Base-by-base conservation (phyloP, 208 protist genomes). In the Leishmania mexicana region DNA sequence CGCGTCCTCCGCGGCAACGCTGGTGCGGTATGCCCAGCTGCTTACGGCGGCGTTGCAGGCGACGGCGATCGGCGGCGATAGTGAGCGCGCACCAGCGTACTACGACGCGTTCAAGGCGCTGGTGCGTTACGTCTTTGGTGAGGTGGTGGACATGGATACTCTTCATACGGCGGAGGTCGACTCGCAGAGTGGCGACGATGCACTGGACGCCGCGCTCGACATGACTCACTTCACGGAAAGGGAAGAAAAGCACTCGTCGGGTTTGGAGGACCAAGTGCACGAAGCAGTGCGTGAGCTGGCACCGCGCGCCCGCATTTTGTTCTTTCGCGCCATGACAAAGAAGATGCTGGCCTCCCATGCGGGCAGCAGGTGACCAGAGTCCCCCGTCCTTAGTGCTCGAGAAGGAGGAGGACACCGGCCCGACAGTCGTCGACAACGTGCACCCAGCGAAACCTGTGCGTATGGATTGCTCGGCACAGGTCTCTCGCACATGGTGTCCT, bases 281-380 rank as follows among this genome's bases (percentile, higher is more conserved):
- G 40, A 70, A 35, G 60, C 81, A 71, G 15, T 93, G 76, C 75
- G 73, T 8, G 80, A 86, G 31, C 49, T 94, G 73, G 77, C 78
- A 2, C 65, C 83, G 7, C 88, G 92, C 21, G 91, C 93, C 2
- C 89, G 91, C 24, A 70, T 86, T 8, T 85, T 90, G 35, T 96
- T 93, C 79, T 86, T 96, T 75, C 89, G 93, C 15, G 91, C 91
- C 17, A 92, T 96, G 93, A 95, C 91, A n/a, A 95, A 95, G 71
- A 93, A 90, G 73, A 84, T 89, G 85, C 83, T 93, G 1, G 35
- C 21, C 0, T 38, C 45, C 10, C 40, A 47, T 47, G 19, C 21
- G 2, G 70, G 10, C 2, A 51, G 4, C 5, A 19, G 70, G 8
- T n/a, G 28, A 74, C 11, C 3, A 74, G 45, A 31, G 42, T 31